phyloP scores from a whole-genome alignment of 163 green algal species.

The Scenedesmus sp. region DNA sequence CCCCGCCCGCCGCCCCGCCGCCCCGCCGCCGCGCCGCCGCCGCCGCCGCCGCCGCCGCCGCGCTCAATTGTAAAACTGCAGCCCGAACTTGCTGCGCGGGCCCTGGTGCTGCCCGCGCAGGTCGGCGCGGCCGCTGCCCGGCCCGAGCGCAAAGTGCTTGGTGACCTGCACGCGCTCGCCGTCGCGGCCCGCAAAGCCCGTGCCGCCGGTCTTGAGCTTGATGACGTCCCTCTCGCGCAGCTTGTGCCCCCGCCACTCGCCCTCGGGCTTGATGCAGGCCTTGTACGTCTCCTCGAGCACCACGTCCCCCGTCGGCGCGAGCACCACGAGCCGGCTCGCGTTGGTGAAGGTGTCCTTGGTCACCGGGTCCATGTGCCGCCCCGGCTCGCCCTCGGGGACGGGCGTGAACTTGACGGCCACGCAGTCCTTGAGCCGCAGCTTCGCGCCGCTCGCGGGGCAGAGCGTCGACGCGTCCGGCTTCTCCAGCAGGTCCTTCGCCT shows the following conservation, averaged over 20 bases:
- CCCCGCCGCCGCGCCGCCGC: no score
- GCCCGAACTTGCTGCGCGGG: slow-evolving; percentile 71
- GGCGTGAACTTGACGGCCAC: slow-evolving; percentile 70
- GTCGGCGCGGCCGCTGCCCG: slow-evolving; percentile 80
- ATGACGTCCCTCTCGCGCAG: slow-evolving; percentile 80
- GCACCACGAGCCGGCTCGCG: slow-evolving; percentile 78
- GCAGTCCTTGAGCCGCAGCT: slow-evolving; percentile 92
- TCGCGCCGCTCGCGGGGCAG: slow-evolving; percentile 92
- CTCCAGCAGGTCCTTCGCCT: slow-evolving; percentile 67
- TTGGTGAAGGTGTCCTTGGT: slow-evolving; percentile 93
- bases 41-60: no score
- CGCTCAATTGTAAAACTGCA: slow-evolving; percentile 83
- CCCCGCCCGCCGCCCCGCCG: no score
- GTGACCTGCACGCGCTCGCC: slow-evolving; percentile 72
- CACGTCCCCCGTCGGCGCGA: slow-evolving; percentile 90
- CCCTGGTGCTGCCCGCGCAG: slow-evolving; percentile 83
- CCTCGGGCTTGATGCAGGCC: slow-evolving; percentile 89
- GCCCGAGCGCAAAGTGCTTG: slow-evolving; percentile 77
- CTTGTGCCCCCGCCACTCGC: slow-evolving; percentile 69
- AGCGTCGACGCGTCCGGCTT: slow-evolving; percentile 83
- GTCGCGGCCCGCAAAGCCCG: slow-evolving; percentile 89
- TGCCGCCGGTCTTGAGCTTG: slow-evolving; percentile 88
- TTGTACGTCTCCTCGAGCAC: slow-evolving; percentile 89
- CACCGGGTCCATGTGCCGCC: slow-evolving; percentile 91
- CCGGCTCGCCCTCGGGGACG: slow-evolving; percentile 54